Base-by-base conservation (phyloP, 352 stramenopile species). In the Globisporangium middletonii region DNA sequence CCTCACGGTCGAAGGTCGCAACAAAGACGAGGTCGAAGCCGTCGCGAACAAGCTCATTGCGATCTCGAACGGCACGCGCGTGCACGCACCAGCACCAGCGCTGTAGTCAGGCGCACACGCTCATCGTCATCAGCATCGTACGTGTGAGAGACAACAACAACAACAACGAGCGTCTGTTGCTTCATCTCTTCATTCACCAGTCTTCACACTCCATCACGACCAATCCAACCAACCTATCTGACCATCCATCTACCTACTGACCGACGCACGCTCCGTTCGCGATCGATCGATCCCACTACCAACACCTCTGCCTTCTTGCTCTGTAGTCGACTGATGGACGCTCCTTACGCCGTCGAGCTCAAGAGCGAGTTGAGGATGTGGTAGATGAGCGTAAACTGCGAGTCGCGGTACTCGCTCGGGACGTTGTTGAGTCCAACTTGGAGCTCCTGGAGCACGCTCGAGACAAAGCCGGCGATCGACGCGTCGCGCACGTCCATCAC, bases 301-400 rank as follows among this genome's bases (percentile, higher is more conserved):
- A 9, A 38, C 33, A 12, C 5, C 13, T 44, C 2, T 44, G 12
- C 35, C 12, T 13, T 19, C 38, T 44, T 15, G 33, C 33, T 38
- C 4, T 19, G 38, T 44, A 41, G 8, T 16, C 38, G 16, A 16
- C 16, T n/a, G n/a, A 1, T 16, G 0, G 4, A n/a, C 1, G n/a
- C 19, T 13, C 8, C 33, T 54, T 50, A 63, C 30, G 50, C 50
- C 12, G 58, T 54, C 6, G 78, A 94, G 58, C 75, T 94, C 28
- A 92, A 66, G 66, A 94, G 74, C 52, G 84, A 94, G 63, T 92
- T 94, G 16, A 94, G 70, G 56, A 94, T 85, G 65, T 94, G 84
- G 64, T 89, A 81, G 59, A 94, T 65, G 1, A 94, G 74, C 42
- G 72, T 91, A 62, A 87, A 90, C 75, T 94, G 84, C 57, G 82